Conservation (phyloP, 306 rosid species). For the Quercus agrifolia region DNA sequence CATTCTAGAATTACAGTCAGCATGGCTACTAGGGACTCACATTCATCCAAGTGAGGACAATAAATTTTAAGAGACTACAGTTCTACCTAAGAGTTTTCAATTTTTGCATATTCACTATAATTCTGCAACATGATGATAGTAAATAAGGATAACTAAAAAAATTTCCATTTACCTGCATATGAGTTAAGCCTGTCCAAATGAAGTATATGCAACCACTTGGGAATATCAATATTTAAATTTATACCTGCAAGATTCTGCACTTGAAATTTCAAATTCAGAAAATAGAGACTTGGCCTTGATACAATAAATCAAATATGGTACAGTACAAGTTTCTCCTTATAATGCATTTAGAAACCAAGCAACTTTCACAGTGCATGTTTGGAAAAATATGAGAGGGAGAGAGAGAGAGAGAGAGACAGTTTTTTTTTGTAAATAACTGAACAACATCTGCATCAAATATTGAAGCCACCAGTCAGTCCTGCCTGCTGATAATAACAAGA, state of each 20-base stretch:
- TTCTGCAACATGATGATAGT: constrained; percentile 7
- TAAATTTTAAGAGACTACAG: not conserved
- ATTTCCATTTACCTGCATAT: constrained; percentile 59
- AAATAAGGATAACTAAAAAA: constrained; percentile 9
- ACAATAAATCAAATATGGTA: not conserved
- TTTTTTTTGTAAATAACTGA: not conserved
- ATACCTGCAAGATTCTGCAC: constrained; percentile 85
- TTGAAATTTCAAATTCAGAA: constrained; percentile 29
- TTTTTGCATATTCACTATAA: constrained; percentile 11
- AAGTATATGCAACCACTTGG: constrained; percentile 87
- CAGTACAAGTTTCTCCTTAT: not conserved
- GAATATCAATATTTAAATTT: constrained; percentile 77
- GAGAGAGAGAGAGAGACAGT: not conserved
- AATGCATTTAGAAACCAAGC: not conserved
- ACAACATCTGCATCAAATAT: not conserved
- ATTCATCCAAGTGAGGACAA: not conserved
- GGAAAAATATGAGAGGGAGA: not conserved
- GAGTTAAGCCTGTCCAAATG: constrained; percentile 73
- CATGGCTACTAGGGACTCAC: not conserved
- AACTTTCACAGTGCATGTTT: not conserved
- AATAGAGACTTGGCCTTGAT: not conserved
- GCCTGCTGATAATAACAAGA: not conserved
- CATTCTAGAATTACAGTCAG: not conserved
- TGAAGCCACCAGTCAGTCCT: not conserved
- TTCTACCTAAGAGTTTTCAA: not conserved